Evolutionary conservation across 352 stramenopile species (phyloP), one percentile per base, ranked within the genome.

Genomic region (Globisporangium barbulae): DNA sequence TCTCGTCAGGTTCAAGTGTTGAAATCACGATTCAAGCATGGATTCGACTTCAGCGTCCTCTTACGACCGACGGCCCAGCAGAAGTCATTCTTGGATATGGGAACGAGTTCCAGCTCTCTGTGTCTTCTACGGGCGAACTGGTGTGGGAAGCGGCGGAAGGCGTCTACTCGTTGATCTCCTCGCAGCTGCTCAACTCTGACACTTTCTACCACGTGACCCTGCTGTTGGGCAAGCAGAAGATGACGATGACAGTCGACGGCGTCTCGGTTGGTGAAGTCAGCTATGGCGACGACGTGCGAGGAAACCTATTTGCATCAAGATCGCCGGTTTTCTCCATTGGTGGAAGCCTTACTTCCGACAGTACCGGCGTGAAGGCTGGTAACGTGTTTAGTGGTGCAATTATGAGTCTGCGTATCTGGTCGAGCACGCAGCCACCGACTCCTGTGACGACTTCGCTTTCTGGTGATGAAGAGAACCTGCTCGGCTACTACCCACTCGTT

Each of bases 401-500:
- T 17, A 55, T 90, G 41, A 85, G 94, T 61, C 22, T 96, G 10
- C 76, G 85, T 10, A 70, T 94, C 64, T 96, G 83, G 83, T 79
- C 76, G 21, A 72, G 61, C 19, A 47, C 31, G n/a, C 44, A 52
- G 6, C 44, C 64, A n/a, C n/a, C 59, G 7, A 60, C 48, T 49
- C 53, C 12, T 1, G 37, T 62, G 41, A 56, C 45, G 1, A 22
- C 63, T 19, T 70, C 61, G 39, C 78, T 78, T 48, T 76, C 63
- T 33, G 82, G 69, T 59, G 56, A 61, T 65, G 73, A 78, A 81
- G 57, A 49, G 0, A 69, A 81, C 39, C 62, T 96, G 31, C 57
- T 91, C 19, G 83, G 79, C 12, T 94, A 96, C 53, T 90, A 89
- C 42, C 85, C 85, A 8, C 62, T 96, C n/a, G 81, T 85, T 37